Evolutionary conservation across 2,329 filamentous ascomycete genomes (phyloP), one percentile per base, ranked within the genome.

Genomic region (Microsporum canis): DNA sequence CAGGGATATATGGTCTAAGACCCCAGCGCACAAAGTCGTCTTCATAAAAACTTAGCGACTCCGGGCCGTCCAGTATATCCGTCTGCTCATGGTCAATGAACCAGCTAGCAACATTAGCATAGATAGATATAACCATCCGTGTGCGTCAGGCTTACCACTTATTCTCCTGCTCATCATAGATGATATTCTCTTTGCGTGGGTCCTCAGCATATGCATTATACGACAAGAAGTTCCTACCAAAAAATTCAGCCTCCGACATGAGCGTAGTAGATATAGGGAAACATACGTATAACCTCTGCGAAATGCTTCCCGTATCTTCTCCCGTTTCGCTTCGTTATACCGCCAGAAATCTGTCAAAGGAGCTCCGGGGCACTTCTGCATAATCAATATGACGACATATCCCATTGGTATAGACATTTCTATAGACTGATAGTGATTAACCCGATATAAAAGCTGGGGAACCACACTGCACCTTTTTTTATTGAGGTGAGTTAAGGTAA

Each of bases 291-390:
- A 51, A 12, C 31, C 60, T n/a, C 33, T 36, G 7, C 36, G 17
- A 23, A 64, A 62, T 29, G 58, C 58, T 8, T 14, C 45, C 27
- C 58, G 51, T 14, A 62, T 61, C 17, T 59, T 57, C 36, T 62
- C 33, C 29, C 58, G 47, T 23, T 62, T 38, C 34, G 31, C 58
- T 10, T 5, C 12, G 1, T 38, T 27, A 41, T 39, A 41, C 5
- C 23, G 5, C 2, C 17, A 3, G 34, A 56, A 34, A 55, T 61
- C 58, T 5, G 12, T 23, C 7, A 64, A 41, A 1, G 55, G 14
- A 7, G 57, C 43, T 14, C 61, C 63, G 29, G 63, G 63, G 31
- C 61, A 47, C 14, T 61, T 59, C 27, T 64, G 57, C 36, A 64
- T 64, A n/a, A 63, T 12, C 5, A 63, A 6, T 29, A 58, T 55